A percentile compares a stretch with the other conserved stretches of the same genome.
Evolutionary conservation across 2,329 filamentous ascomycete genomes (phyloP).

Genomic region (Ceratocystis destructans): DNA sequence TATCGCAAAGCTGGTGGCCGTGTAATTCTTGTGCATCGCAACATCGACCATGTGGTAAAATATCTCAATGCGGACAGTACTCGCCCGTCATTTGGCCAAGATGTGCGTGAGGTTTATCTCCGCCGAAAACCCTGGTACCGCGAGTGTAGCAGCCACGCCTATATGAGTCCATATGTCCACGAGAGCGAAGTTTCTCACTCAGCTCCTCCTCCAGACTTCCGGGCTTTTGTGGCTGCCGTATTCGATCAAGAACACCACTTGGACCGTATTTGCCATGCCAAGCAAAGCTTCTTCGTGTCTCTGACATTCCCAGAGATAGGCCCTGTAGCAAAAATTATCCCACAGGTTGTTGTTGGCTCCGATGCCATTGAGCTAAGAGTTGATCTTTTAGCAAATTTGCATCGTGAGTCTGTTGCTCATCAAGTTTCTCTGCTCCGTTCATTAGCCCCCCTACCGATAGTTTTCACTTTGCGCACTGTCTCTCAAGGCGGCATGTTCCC

Average conservation of each 20-base stretch:
- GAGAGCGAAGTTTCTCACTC: slow-evolving; percentile 16
- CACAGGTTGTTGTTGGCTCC: slow-evolving; percentile 63
- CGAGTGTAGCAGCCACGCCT: slow-evolving; percentile 87
- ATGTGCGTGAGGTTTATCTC: slow-evolving; percentile 83
- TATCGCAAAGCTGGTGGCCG: slow-evolving; percentile 66
- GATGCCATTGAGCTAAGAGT: slow-evolving; percentile 93
- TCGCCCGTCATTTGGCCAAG: slow-evolving; percentile 79
- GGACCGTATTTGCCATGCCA: slow-evolving; percentile 33
- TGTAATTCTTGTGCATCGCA: slow-evolving; percentile 74
- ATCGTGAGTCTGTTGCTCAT: slow-evolving; percentile 62
- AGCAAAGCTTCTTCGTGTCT: slow-evolving; percentile 83
- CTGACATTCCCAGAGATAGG: slow-evolving; percentile 67
- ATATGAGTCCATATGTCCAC: slow-evolving; percentile 53
- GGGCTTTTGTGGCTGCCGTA: slow-evolving; percentile 24
- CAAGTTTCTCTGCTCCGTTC: slow-evolving; percentile 71
- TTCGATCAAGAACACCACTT: slow-evolving; percentile 33
- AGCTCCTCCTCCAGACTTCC: slow-evolving; percentile 17
- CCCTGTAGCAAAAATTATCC: slow-evolving; percentile 49
- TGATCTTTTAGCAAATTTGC: slow-evolving; percentile 67
- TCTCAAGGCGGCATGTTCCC: slow-evolving; percentile 82
- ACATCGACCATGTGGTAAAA: slow-evolving; percentile 76
- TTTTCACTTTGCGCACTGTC: slow-evolving; percentile 80
- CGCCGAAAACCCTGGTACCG: slow-evolving; percentile 81
- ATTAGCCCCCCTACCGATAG: slow-evolving; percentile 59
- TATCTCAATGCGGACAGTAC: slow-evolving; percentile 83